Evolutionary conservation across 2,329 filamentous ascomycete species (phyloP).

Genomic region (Xylariales sp.): DNA sequence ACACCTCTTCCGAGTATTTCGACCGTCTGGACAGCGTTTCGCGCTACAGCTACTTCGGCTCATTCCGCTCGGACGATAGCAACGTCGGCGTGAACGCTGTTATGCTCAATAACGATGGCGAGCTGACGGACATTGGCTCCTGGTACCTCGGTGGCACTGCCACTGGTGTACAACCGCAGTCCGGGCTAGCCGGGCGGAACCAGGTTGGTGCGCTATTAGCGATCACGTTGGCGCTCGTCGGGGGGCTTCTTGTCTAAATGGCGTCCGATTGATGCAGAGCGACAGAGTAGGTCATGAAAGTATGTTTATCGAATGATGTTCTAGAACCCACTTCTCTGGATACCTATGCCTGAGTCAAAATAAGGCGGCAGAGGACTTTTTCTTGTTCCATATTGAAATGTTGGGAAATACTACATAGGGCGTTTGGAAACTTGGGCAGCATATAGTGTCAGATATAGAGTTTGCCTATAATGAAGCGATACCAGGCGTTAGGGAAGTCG

Average conservation of each 20-base stretch:
- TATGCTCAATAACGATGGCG: slow-evolving; percentile 75
- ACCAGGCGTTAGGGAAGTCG: slow-evolving; percentile 26
- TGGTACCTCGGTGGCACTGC: slow-evolving; percentile 76
- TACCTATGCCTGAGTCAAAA: not conserved
- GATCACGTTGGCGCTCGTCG: slow-evolving; percentile 20
- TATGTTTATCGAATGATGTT: not conserved
- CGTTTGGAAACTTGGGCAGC: not conserved
- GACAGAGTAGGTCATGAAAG: not conserved
- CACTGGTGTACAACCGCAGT: slow-evolving; percentile 58
- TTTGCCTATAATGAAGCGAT: slow-evolving; percentile 8
- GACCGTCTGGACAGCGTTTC: slow-evolving; percentile 72
- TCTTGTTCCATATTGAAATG: not conserved
- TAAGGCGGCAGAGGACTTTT: slow-evolving; percentile 3
- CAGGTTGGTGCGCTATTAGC: slow-evolving; percentile 1
- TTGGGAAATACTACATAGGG: not conserved
- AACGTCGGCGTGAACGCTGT: slow-evolving; percentile 80
- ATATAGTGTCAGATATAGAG: slow-evolving; percentile 7
- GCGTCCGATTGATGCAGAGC: not conserved
- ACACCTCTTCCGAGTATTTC: slow-evolving; percentile 73
- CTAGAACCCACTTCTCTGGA: not conserved
- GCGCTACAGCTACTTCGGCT: slow-evolving; percentile 80
- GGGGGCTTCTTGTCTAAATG: slow-evolving; percentile 22
- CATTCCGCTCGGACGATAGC: slow-evolving; percentile 75
- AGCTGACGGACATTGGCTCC: slow-evolving; percentile 79
- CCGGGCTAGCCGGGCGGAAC: slow-evolving; percentile 22